phyloP scores from a whole-genome alignment of 495 filamentous ascomycete genomes.

The Annulohypoxylon nitens region DNA sequence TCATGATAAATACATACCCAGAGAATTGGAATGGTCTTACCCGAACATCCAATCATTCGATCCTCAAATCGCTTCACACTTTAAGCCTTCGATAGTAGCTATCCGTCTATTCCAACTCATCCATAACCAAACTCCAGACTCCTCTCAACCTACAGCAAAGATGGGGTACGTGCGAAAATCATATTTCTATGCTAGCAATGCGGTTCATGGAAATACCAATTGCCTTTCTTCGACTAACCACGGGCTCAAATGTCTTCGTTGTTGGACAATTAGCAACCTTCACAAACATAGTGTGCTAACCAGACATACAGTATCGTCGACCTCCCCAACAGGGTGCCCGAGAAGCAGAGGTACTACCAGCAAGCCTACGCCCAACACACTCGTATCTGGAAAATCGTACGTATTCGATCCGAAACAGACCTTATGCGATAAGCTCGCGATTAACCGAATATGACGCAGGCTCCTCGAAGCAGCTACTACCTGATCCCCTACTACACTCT shows the following conservation, averaged over 20 bases:
- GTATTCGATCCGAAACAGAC: constrained; percentile 52
- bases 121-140: constrained; percentile 16
- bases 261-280: constrained; percentile 19
- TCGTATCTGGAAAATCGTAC: constrained; percentile 89
- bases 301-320: constrained; percentile 69
- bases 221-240: constrained; percentile 5
- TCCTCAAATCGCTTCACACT: constrained; percentile 26
- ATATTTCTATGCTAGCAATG: not conserved
- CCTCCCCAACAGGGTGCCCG: constrained; percentile 87
- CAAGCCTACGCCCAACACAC: constrained; percentile 75
- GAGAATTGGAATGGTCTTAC: constrained; percentile 10
- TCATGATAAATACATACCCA: constrained; percentile 28
- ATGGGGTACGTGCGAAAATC: constrained; percentile 44
- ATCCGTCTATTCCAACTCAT: constrained; percentile 19
- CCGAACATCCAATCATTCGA: constrained; percentile 48
- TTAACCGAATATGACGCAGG: constrained; percentile 60
- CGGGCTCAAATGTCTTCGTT: constrained; percentile 17
- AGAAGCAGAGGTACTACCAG: constrained; percentile 88
- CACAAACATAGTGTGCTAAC: constrained; percentile 30
- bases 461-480: constrained; percentile 72
- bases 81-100: constrained; percentile 47
- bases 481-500: constrained; percentile 81
- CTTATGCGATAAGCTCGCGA: not conserved
- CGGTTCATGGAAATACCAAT: constrained; percentile 16
- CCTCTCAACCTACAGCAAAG: constrained; percentile 33